Percentiles rank a stretch among this genome's conserved stretches.
Evolutionary conservation across 331 rosid genomes (phyloP).

Genomic region (Telfairia occidentalis): DNA sequence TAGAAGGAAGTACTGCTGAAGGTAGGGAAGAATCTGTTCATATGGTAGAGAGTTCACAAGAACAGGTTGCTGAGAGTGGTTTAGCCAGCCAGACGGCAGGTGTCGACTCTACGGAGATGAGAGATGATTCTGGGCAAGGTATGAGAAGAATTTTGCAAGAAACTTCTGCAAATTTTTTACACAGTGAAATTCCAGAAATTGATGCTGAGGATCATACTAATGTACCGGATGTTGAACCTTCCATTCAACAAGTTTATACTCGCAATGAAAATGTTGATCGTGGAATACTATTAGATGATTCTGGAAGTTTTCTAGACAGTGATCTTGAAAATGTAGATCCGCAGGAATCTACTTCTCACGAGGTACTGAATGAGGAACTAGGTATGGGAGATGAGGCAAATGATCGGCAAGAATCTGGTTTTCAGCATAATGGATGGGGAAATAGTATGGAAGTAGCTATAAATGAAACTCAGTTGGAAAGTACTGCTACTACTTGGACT

Average conservation of each 20-base stretch:
- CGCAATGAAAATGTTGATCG: constrained; percentile 18
- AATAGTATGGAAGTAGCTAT: constrained; percentile 27
- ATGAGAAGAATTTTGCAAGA: constrained; percentile 18
- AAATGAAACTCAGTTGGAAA: constrained; percentile 37
- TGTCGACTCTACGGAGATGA: constrained; percentile 11
- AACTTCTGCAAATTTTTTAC: constrained; percentile 18
- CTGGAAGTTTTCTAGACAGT: constrained; percentile 20
- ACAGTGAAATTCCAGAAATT: constrained; percentile 27
- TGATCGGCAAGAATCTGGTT: constrained; percentile 34
- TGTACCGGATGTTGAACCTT: constrained; percentile 26
- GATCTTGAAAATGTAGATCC: constrained; percentile 23
- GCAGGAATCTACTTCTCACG: constrained; percentile 36
- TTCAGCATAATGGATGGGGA: constrained; percentile 32
- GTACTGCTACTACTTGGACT: constrained; percentile 47
- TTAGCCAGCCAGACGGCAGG: constrained; percentile 24
- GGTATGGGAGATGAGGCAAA: constrained; percentile 34
- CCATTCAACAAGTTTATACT: constrained; percentile 33
- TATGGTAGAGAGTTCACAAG: constrained; percentile 24
- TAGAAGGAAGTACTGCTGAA: constrained; percentile 26
- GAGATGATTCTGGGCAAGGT: constrained; percentile 15
- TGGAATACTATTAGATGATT: constrained; percentile 21
- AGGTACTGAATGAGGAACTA: constrained; percentile 40
- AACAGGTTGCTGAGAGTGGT: constrained; percentile 26
- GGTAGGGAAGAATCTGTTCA: constrained; percentile 29
- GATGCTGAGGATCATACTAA: constrained; percentile 24